Percentiles rank a stretch among this genome's conserved stretches.
Conservation (phyloP, 306 rosid species). For the Erythrophleum fordii region DNA sequence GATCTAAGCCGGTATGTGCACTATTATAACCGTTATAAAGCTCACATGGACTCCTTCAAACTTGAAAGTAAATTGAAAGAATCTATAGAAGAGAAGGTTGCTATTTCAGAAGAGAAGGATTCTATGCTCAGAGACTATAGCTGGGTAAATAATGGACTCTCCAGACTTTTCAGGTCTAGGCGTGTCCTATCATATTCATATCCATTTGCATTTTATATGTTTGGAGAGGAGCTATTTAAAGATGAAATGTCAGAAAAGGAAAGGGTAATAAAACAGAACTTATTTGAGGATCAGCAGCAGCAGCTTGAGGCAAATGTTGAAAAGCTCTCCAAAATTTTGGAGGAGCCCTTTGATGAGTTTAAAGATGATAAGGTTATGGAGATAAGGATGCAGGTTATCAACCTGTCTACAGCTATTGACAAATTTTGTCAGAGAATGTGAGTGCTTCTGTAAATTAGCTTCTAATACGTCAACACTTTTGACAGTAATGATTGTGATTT, state of each 20-base stretch:
- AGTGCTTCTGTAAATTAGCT: constrained; percentile 40
- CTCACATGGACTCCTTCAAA: constrained; percentile 95
- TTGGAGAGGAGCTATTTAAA: constrained; percentile 90
- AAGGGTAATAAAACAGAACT: constrained; percentile 80
- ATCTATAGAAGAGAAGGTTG: constrained; percentile 63
- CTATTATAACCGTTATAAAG: constrained; percentile 91
- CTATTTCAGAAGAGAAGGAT: constrained; percentile 68
- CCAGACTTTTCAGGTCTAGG: constrained; percentile 91
- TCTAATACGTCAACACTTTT: constrained; percentile 19
- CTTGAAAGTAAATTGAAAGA: constrained; percentile 86
- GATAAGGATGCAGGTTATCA: constrained; percentile 80
- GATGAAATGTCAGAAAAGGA: constrained; percentile 73
- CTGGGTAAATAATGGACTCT: constrained; percentile 87
- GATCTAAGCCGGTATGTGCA: constrained; percentile 89
- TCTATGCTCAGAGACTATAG: constrained; percentile 72
- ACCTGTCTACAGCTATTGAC: constrained; percentile 65
- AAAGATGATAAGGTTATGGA: constrained; percentile 62
- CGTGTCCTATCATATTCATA: constrained; percentile 93
- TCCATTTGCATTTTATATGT: constrained; percentile 97
- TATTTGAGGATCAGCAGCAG: constrained; percentile 99
- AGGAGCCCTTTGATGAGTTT: constrained; percentile 77
- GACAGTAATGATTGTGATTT: constrained; percentile 31
- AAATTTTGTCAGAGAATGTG: constrained; percentile 79
- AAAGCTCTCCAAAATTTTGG: constrained; percentile 80
- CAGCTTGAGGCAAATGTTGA: constrained; percentile 94